Percentiles rank a stretch among this genome's conserved stretches.
phyloP scores from a whole-genome alignment of 2,329 filamentous ascomycete genomes.

The Xenoacremonium recifei region DNA sequence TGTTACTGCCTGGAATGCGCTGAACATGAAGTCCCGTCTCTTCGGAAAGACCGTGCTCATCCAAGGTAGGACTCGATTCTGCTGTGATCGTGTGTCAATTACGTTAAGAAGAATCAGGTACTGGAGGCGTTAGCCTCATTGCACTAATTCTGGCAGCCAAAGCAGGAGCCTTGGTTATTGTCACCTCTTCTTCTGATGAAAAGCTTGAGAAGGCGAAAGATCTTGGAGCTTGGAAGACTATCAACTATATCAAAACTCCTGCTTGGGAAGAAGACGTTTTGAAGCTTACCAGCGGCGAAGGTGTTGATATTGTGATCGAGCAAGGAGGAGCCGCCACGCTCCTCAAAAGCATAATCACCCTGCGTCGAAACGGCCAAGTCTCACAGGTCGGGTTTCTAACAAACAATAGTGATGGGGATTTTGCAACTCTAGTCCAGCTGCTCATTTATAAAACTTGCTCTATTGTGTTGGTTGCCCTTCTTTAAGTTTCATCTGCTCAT shows the following conservation, averaged over 20 bases:
- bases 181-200: constrained; percentile 16
- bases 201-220: constrained; percentile 11
- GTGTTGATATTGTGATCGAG: constrained; percentile 12
- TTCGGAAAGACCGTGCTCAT: too few relatives aligned
- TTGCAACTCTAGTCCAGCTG: not conserved
- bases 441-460: not conserved
- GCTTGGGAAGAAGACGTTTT: constrained; percentile 14
- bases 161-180: constrained; percentile 21
- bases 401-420: not conserved
- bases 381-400: not conserved
- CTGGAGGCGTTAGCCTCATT: constrained; percentile 11
- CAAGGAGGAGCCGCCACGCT: constrained; percentile 4
- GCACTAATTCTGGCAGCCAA: constrained; percentile 12
- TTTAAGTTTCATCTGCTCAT: too few relatives aligned
- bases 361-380: not conserved
- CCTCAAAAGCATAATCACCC: not conserved
- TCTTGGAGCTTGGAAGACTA: constrained; percentile 10
- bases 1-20: constrained; percentile 15
- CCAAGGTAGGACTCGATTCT: constrained; percentile 27
- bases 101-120: constrained; percentile 43
- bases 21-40: constrained; percentile 9
- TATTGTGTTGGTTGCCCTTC: too few relatives aligned
- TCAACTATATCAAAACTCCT: constrained; percentile 12
- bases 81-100: too few relatives aligned
- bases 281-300: constrained; percentile 8